Evolutionary conservation across 208 protist species (phyloP), one percentile per base, ranked within the genome.

Genomic region (Leishmania martiniquensis): DNA sequence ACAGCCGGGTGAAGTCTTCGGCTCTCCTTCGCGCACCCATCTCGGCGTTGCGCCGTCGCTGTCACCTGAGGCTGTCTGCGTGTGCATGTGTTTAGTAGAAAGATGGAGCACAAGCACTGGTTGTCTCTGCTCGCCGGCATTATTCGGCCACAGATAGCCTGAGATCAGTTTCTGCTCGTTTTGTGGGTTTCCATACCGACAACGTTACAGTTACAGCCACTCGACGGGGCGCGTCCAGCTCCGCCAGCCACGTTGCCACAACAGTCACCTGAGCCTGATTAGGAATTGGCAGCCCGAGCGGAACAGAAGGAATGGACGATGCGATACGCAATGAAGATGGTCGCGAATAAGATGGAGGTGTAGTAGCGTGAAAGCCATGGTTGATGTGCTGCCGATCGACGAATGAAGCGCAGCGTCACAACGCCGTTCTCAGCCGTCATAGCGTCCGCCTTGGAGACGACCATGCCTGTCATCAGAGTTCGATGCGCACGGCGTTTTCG

Each of bases 401-500:
- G 80, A 44, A 81, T 76, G 4, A 85, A 60, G n/a, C 85, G 81
- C 59, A 89, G 37, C 0, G 74, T 78, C 55, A 86, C 72, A 7
- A 75, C 37, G 47, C 85, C 85, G 69, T 77, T 81, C 29, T 88
- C 85, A 57, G 55, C 66, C 47, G 76, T 51, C 66, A 62, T 70
- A 22, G 81, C 82, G n/a, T 79, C 49, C 45, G 68, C 72, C 76
- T 70, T 44, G 3, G 80, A 80, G 15, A 59, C 52, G 49, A 37
- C 75, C 45, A 59, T 25, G 62, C 57, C 66, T 1, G 75, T 69
- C 65, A 45, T 66, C 52, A 87, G 51, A 15, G 51, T 55, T 68
- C 80, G 80, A 2, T 77, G 59, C 44, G 60, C 72, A 55, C 89
- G 86, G 47, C 72, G 86, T 70, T 85, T 90, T 70, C 70, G 59